These are phyloP conservation scores for Acacia acuminata DNA, from an alignment of 306 rosid genomes.

Conservation along the genomic window DNA sequence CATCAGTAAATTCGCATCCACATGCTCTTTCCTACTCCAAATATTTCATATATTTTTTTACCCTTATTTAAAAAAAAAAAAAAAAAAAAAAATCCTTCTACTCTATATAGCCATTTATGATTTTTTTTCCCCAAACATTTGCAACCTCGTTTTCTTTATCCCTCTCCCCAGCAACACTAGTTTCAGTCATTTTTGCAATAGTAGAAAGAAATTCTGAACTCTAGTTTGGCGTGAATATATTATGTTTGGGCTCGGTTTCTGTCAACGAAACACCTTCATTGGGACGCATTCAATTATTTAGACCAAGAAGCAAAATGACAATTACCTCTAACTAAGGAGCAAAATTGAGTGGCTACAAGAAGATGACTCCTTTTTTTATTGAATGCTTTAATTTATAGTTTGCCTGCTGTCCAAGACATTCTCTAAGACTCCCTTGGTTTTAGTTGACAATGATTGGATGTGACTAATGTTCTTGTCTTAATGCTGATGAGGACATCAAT, in stretches of 20 bases:
- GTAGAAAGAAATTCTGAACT: background rate
- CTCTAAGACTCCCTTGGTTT: conserved; percentile 37
- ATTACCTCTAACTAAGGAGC: background rate
- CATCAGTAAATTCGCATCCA: background rate
- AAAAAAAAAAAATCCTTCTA: no score
- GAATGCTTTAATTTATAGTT: conserved; percentile 1
- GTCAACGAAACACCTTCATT: background rate
- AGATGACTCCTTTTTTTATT: conserved; percentile 3
- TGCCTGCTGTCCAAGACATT: conserved; percentile 22
- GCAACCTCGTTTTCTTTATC: no score
- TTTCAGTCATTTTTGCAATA: no score
- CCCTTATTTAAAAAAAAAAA: no score
- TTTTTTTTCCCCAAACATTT: no score
- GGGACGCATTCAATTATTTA: background rate
- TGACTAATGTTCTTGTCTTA: conserved; percentile 28
- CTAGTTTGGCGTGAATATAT: background rate
- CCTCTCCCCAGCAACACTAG: no score
- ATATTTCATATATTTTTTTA: no score
- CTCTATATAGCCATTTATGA: no score
- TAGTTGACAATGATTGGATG: conserved; percentile 27
- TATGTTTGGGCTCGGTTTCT: no score
- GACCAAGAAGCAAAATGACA: background rate
- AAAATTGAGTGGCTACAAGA: background rate
- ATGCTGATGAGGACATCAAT: conserved; percentile 15
- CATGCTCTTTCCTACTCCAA: no score